Base-by-base conservation (phyloP, 345 rosid species). In the Ceriops tagal region DNA sequence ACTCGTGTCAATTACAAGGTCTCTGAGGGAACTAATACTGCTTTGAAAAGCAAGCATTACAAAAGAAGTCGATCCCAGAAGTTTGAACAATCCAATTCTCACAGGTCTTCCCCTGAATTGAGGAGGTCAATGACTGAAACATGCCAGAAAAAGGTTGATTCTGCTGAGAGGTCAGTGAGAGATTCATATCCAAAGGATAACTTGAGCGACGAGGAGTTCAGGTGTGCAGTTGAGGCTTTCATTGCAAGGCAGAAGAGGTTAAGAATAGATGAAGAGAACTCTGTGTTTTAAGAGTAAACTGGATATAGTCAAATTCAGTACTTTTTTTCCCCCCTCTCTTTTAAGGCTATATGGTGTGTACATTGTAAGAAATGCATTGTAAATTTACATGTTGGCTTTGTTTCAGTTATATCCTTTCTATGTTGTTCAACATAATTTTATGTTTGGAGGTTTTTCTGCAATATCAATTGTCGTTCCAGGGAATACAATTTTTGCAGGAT, bases 141-240 rank as follows among this genome's bases (percentile, higher is more conserved):
- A 39, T 75, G 53, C 75, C n/a, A 59, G 65, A 78, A 76, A 72
- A 79, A 37, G 51, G 55, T 73, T 59, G 77, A 63, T 18, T 71
- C 79, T 18, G 69, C 43, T 20, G 75, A 75, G 61, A 75, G 55
- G 61, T 27, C 57, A 35, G 69, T 49, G 71, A 81, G 79, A 28
- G 70, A 20, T 21, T 66, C 80, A 52, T 80, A 63, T 68, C 78
- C 78, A 18, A 86, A 80, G 73, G 93, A 91, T 70, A 72, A 55
- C 18, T 81, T 89, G 97, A 92, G 90, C 79, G 89, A 72, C 39
- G 96, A 92, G 24, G 96, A 92, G 62, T 89, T 92, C 64, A 79
- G 86, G 63, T 52, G 79, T 65, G 83, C 75, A 53, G 66, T 89
- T 15, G 97, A 92, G 72, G 83, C 88, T 53, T 92, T 89, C 83